Evolutionary conservation across 805 yeast species (phyloP).

Genomic region (Wilhelminamyces savonicus): DNA sequence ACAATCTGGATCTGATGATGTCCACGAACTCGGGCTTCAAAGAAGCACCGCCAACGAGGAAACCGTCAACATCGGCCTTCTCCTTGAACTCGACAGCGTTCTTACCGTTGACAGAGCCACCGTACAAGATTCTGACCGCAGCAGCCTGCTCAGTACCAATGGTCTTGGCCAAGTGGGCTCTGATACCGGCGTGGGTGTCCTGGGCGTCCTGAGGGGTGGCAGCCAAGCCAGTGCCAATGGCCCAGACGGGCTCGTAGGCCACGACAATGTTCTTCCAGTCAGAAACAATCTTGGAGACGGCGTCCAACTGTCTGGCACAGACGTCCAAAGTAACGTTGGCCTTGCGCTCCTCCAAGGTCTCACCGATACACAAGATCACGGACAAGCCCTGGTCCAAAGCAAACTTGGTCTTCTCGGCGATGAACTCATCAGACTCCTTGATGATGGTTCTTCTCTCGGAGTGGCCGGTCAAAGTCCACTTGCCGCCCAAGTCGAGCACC

Average conservation of each 20-base stretch:
- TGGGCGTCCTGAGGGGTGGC: conserved; percentile 99
- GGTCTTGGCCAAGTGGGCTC: conserved; percentile 71
- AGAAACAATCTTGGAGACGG: conserved; percentile 69
- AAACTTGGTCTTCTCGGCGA: conserved; percentile 91
- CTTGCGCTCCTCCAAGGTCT: conserved; percentile 92
- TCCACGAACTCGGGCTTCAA: conserved; percentile 96
- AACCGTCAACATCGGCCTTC: conserved; percentile 93
- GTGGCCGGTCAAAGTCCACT: conserved; percentile 96
- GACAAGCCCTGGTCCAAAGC: conserved; percentile 85
- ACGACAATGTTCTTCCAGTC: conserved; percentile 93
- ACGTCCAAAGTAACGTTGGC: conserved; percentile 81
- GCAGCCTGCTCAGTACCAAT: conserved; percentile 77
- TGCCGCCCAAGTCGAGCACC: conserved; percentile 85
- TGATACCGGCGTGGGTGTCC: conserved; percentile 84
- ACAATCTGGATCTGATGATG: conserved; percentile 87
- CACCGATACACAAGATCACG: conserved; percentile 97
- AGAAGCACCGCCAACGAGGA: conserved; percentile 99
- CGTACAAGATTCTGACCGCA: conserved; percentile 85
- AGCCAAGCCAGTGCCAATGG: conserved; percentile 98
- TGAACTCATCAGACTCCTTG: conserved; percentile 82
- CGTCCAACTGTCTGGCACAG: conserved; percentile 82
- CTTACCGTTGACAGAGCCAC: conserved; percentile 96
- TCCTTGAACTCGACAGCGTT: conserved; percentile 87
- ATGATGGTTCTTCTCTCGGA: conserved; percentile 96
- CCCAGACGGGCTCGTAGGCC: conserved; percentile 99